phyloP scores from a whole-genome alignment of 2,329 filamentous ascomycete species.

The Shiraia bambusicola region DNA sequence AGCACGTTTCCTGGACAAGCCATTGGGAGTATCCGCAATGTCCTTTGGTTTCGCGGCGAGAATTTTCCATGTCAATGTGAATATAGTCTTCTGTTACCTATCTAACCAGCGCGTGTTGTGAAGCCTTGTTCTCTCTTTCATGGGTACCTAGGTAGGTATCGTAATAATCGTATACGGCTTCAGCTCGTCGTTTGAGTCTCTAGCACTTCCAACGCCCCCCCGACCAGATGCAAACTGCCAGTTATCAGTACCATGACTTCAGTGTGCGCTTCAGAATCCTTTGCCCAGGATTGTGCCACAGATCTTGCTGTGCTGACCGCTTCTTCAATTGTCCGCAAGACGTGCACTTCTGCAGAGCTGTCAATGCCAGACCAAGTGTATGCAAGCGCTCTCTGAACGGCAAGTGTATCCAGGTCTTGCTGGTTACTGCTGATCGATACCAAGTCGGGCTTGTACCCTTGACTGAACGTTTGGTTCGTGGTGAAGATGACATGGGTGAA shows the following conservation, averaged over 20 bases:
- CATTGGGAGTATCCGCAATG: no score
- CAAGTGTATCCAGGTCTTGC: slow-evolving; percentile 58
- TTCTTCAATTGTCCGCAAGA: slow-evolving; percentile 67
- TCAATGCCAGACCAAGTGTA: slow-evolving; percentile 55
- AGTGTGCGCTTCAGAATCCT: slow-evolving; percentile 28
- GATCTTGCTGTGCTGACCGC: slow-evolving; percentile 61
- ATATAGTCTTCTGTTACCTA: background rate
- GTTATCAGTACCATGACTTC: slow-evolving; percentile 70
- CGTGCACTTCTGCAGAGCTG: slow-evolving; percentile 52
- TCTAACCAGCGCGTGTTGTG: slow-evolving; percentile 20
- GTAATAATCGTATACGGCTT: slow-evolving; percentile 13
- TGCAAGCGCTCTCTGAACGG: slow-evolving; percentile 69
- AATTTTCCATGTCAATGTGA: background rate
- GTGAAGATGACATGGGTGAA: slow-evolving; percentile 81
- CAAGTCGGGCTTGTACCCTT: slow-evolving; percentile 64
- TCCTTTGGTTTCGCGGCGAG: background rate
- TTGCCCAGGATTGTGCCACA: slow-evolving; percentile 35
- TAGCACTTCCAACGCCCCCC: slow-evolving; percentile 72
- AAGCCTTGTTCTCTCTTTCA: slow-evolving; percentile 16
- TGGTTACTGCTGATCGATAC: slow-evolving; percentile 63
- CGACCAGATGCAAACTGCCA: slow-evolving; percentile 82
- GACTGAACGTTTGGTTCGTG: slow-evolving; percentile 69
- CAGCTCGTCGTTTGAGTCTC: slow-evolving; percentile 46
- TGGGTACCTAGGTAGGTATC: no score
- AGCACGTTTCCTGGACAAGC: no score